Conservation (phyloP, 805 yeast species). For the Spathaspora arborariae region DNA sequence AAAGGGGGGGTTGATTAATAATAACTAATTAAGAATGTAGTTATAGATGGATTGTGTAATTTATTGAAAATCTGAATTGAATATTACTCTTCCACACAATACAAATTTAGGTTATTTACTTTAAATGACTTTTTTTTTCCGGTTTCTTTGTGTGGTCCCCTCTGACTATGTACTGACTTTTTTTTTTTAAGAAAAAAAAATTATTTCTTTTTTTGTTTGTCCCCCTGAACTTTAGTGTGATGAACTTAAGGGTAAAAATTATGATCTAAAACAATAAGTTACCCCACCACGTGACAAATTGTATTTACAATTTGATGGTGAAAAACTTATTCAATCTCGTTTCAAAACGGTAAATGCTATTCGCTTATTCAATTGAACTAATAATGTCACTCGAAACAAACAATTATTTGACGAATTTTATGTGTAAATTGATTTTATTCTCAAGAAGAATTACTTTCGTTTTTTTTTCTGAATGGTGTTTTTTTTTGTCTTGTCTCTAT, state of each 20-base stretch:
- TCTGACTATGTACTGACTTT: neutral
- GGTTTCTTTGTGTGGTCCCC: neutral
- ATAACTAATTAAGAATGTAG: no score
- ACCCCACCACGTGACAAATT: slow-evolving; percentile 1
- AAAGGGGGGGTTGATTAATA: no score
- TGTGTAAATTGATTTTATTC: neutral
- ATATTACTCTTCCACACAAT: neutral
- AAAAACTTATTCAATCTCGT: no score
- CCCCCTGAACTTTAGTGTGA: neutral
- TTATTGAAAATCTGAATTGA: neutral
- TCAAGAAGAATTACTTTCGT: neutral
- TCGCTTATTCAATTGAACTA: no score
- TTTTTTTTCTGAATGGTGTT: neutral
- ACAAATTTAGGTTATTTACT: neutral
- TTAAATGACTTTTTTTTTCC: slow-evolving; percentile 1
- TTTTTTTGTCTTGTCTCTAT: neutral
- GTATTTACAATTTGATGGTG: no score
- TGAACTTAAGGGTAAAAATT: no score
- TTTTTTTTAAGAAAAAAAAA: no score
- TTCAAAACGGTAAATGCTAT: no score
- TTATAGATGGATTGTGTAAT: neutral
- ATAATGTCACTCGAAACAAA: no score
- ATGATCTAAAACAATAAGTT: neutral
- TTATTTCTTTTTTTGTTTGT: neutral
- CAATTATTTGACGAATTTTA: no score